phyloP scores from a whole-genome alignment of 805 yeast species.

The Maudiozyma serrabonitensis region DNA sequence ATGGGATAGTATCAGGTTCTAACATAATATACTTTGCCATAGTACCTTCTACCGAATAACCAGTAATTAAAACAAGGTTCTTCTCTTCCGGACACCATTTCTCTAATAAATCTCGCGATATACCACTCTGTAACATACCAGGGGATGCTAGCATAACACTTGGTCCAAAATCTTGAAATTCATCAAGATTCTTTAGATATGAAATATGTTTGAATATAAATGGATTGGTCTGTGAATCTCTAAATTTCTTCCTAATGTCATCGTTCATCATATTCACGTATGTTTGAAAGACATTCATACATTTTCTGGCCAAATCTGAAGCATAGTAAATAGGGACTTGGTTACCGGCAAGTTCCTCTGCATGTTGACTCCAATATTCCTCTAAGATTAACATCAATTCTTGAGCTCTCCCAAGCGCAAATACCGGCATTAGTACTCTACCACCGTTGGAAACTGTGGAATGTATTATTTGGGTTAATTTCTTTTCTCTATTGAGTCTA shows the following conservation, averaged over 20 bases:
- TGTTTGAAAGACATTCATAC: slow-evolving; percentile 95
- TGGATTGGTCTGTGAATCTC: slow-evolving; percentile 78
- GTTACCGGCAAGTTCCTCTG: slow-evolving; percentile 54
- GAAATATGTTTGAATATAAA: slow-evolving; percentile 81
- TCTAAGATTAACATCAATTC: slow-evolving; percentile 83
- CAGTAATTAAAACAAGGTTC: slow-evolving; percentile 80
- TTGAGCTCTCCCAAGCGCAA: slow-evolving; percentile 95
- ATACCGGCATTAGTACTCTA: slow-evolving; percentile 82
- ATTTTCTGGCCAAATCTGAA: slow-evolving; percentile 84
- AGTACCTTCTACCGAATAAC: slow-evolving; percentile 97
- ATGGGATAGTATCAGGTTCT: slow-evolving; percentile 86
- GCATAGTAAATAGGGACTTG: slow-evolving; percentile 82
- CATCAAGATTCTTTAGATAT: slow-evolving; percentile 68
- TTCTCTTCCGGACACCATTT: slow-evolving; percentile 97
- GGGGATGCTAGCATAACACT: slow-evolving; percentile 96
- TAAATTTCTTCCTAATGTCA: slow-evolving; percentile 61
- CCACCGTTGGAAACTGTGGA: slow-evolving; percentile 83
- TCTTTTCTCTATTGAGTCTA: slow-evolving; percentile 70
- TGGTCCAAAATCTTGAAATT: slow-evolving; percentile 88
- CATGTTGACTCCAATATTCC: slow-evolving; percentile 85
- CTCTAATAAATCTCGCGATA: slow-evolving; percentile 82
- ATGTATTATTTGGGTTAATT: slow-evolving; percentile 75
- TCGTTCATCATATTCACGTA: slow-evolving; percentile 97
- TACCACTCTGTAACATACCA: slow-evolving; percentile 96
- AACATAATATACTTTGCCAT: slow-evolving; percentile 84